Base-by-base conservation (phyloP, 306 rosid genomes). In the Dryas drummondii region DNA sequence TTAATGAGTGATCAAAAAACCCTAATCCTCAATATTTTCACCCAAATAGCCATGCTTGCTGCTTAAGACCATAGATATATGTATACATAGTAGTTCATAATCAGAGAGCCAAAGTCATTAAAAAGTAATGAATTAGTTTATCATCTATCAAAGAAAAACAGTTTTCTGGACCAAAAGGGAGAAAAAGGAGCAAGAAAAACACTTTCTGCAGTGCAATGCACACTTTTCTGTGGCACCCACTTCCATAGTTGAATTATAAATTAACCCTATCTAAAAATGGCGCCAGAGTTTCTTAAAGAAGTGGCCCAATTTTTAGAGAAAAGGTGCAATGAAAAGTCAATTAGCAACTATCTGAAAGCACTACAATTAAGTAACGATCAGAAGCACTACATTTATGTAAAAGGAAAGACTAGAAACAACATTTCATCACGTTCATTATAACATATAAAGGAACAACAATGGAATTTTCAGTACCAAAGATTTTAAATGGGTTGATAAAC, bases 251-350 rank as follows among this genome's bases (percentile, higher is more conserved):
- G 10, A 44, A 63, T 7, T 63, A 41, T 15, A 63, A 45, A 27
- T 26, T 32, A 16, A n/a, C 44, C 70, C n/a, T 65, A 32, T 65
- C 70, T n/a, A 9, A 40, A 45, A 12, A 48, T 27, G 53, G 27
- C 26, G 47, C 57, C 50, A 59, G 22, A 46, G 52, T 58, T 58
- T 59, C 76, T 71, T 72, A 44, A 27, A 46, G 50, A 72, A 44
- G 37, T 65, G 52, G 13, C 15, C 70, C 70, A 65, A n/a, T 8
- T 44, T 44, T 32, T 65, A 22, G 52, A 44, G 70, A 58, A 68
- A 58, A 58, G 67, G 63, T 72, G 68, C 57, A 47, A 58, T 46
- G 57, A 14, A 58, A 72, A 58, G 76, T 59, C 63, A 57, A 22
- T 22, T 16, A 9, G 57, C 9, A 6, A 62, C 49, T 14, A 62